A percentile compares a stretch with the other conserved stretches of the same genome.
These are phyloP conservation scores for Balansia obtecta DNA, from an alignment of 2,329 filamentous ascomycete genomes.

Conservation along the genomic window DNA sequence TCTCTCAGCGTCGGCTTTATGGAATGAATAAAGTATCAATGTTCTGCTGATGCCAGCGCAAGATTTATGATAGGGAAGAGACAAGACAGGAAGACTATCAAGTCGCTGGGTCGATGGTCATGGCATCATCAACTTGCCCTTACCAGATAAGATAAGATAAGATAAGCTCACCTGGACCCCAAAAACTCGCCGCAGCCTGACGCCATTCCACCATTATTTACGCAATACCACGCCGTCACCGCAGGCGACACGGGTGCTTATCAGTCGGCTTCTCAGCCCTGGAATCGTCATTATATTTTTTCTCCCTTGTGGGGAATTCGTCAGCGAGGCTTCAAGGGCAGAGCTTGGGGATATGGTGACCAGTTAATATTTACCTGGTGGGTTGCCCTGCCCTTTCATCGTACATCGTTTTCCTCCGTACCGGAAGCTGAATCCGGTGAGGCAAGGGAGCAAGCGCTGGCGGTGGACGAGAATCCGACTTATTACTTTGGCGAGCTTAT, in stretches of 20 bases:
- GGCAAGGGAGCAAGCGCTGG: background rate
- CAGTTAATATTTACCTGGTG: slow-evolving; percentile 4
- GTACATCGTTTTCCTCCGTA: slow-evolving; percentile 13
- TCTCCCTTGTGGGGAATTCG: background rate
- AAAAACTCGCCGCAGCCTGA: background rate
- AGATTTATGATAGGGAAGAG: background rate
- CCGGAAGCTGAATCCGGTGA: slow-evolving; percentile 23
- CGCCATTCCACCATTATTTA: background rate
- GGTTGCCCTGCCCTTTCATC: slow-evolving; percentile 1
- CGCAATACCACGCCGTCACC: too few relatives aligned
- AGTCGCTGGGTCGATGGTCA: background rate
- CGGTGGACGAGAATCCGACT: background rate
- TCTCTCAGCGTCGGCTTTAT: background rate
- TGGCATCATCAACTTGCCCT: background rate
- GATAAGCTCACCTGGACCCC: background rate
- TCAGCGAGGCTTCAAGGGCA: slow-evolving; percentile 1
- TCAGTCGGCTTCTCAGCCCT: background rate
- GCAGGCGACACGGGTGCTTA: background rate
- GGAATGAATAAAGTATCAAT: background rate
- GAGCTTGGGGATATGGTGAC: slow-evolving; percentile 7
- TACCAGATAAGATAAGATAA: slow-evolving; percentile 3
- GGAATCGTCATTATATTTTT: background rate
- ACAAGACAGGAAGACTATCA: background rate
- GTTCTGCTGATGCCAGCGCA: background rate
- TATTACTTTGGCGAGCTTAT: background rate